Evolutionary conservation across 2,329 filamentous ascomycete species (phyloP), one percentile per base, ranked within the genome.

Genomic region (Chrysoporthe austroafricana): DNA sequence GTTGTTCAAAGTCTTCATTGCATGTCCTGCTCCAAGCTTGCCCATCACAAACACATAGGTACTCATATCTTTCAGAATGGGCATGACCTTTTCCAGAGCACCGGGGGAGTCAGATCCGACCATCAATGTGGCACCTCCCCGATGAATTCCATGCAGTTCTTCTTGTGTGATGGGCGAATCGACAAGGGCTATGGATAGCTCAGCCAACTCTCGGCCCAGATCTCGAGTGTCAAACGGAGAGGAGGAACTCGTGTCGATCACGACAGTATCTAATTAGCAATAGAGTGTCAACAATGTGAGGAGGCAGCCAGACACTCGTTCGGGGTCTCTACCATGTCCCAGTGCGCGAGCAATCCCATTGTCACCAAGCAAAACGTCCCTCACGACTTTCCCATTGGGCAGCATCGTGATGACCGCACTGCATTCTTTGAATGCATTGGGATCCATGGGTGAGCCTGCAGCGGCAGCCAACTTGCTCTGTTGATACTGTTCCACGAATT

Each of bases 1-100:
- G n/a, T 63, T 63, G 34, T 63, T 63, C 46, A 63, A 18, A 4
- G 61, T 54, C 61, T 63, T 63, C 48, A 63, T 63, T 2, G 61
- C 56, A 39, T 63, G 61, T 1, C 61, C 61, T 26, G 48, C 39
- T 9, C 61, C 61, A 9, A 63, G 48, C 48, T 56, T 63, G 34
- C 61, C 61, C 61, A 56, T 63, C 16, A 48, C 26, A 21, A 63
- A 63, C 9, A 63, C 46, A 16, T 63, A 39, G 11, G 14, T 52
- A 48, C 46, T 63, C 46, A 63, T 63, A 11, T 56, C 61, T 21
- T 43, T 56, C 9, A 63, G 48, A n/a, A 54, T 26, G n/a, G 48
- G 61, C 61, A 63, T 39, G 8, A 54, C 46, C 3, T 11, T 44
- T 6, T 43, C 61, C 2, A 63, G 48, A 9, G 48, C 61, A 42